These are phyloP conservation scores for Angomonas ambiguus DNA, from an alignment of 208 protist genomes.

Conservation along the genomic window DNA sequence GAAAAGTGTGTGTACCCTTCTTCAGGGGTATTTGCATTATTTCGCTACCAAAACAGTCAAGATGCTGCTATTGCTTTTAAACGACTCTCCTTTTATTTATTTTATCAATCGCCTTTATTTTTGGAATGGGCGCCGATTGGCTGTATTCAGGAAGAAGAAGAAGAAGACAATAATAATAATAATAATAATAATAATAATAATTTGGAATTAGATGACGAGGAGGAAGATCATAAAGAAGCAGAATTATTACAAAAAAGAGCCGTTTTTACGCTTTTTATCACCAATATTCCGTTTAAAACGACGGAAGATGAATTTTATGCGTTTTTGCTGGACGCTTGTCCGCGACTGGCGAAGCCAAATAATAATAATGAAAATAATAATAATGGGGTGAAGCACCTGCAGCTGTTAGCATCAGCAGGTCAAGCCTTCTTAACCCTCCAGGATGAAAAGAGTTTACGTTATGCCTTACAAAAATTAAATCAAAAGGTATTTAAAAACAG, in stretches of 20 bases:
- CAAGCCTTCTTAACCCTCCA: slow-evolving; percentile 93
- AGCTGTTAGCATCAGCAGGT: slow-evolving; percentile 24
- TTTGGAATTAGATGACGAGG: slow-evolving; percentile 11
- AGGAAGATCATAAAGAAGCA: not conserved
- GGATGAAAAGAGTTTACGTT: slow-evolving; percentile 45
- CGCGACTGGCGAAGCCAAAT: slow-evolving; percentile 89
- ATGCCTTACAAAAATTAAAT: slow-evolving; percentile 42
- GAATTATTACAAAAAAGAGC: not conserved
- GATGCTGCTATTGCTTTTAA: slow-evolving; percentile 92
- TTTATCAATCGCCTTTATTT: slow-evolving; percentile 93
- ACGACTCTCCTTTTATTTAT: slow-evolving; percentile 93
- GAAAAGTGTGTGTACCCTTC: slow-evolving; percentile 71
- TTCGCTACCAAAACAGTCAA: slow-evolving; percentile 69
- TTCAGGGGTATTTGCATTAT: slow-evolving; percentile 58
- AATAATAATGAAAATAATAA: slow-evolving; percentile 14
- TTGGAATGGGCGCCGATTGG: slow-evolving; percentile 97
- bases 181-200: not conserved
- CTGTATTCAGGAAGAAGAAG: slow-evolving; percentile 52
- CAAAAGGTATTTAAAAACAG: not conserved
- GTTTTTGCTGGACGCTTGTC: slow-evolving; percentile 73
- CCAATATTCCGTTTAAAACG: slow-evolving; percentile 80
- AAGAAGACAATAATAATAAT: slow-evolving; percentile 9
- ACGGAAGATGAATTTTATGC: slow-evolving; percentile 68
- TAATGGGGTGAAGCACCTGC: not conserved
- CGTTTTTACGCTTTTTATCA: slow-evolving; percentile 81